These are phyloP conservation scores for Imleria badia DNA, from an alignment of 768 basidiomycete species.

Conservation along the genomic window DNA sequence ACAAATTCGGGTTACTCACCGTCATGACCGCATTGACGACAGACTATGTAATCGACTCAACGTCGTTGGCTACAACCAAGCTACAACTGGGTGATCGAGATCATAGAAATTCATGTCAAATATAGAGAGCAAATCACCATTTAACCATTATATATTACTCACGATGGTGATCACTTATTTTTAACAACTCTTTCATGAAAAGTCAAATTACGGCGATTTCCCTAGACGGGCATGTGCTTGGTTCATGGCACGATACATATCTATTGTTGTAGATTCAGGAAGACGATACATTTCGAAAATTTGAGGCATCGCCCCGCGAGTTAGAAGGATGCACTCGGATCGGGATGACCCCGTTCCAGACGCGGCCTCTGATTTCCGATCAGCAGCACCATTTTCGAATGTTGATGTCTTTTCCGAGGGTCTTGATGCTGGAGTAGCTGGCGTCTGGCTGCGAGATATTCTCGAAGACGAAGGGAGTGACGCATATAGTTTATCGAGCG, in stretches of 20 bases:
- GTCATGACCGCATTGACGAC: background rate
- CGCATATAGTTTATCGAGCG: constrained; percentile 59
- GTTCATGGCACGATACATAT: constrained; percentile 64
- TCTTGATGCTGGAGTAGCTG: constrained; percentile 2
- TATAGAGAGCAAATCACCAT: constrained; percentile 10
- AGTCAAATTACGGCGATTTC: constrained; percentile 6
- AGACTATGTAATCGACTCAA: background rate
- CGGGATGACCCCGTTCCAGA: constrained; percentile 1
- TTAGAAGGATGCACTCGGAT: constrained; percentile 43
- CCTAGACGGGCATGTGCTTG: constrained; percentile 44
- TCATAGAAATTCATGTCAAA: background rate
- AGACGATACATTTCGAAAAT: constrained; percentile 50
- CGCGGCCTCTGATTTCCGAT: constrained; percentile 1
- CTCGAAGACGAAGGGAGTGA: constrained; percentile 24
- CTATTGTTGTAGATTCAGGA: constrained; percentile 42
- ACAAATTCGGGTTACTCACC: background rate
- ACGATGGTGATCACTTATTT: background rate
- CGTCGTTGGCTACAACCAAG: constrained; percentile 8
- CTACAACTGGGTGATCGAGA: background rate
- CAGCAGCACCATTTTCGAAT: background rate
- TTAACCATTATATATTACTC: constrained; percentile 12
- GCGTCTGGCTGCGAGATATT: constrained; percentile 7
- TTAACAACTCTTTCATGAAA: background rate
- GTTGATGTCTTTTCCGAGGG: constrained; percentile 10
- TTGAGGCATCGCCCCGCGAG: constrained; percentile 50